Evolutionary conservation across 2,329 filamentous ascomycete genomes (phyloP), one percentile per base, ranked within the genome.

Genomic region (Ophiostoma sp.): DNA sequence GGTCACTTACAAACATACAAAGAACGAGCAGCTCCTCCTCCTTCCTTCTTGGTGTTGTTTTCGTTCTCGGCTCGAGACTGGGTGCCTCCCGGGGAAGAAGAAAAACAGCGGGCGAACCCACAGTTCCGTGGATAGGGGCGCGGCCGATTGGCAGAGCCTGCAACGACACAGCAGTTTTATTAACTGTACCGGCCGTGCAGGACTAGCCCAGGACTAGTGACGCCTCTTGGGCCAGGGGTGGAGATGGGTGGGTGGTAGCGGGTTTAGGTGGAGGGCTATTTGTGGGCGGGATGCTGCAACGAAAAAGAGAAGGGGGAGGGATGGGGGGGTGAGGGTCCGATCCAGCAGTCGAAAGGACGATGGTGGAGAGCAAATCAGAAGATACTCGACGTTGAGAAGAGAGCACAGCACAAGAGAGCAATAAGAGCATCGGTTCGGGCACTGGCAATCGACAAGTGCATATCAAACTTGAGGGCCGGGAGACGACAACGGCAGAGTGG

Each of bases 151-250:
- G 49, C 47, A 67, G 49, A 69, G 36, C 52, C 6, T 41, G 63
- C 49, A 60, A 47, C 9, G 49, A 49, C 55, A 58, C 58, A 65
- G 45, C 63, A 49, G 27, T 69, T 72, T 71, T 67, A 70, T 70
- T 72, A 70, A 18, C 66, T 67, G 70, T 66, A 65, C 64, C 69
- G 55, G 70, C 62, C 65, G 49, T 47, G 69, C 70, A 70, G 68
- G 41, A 70, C 66, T 72, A 72, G 65, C 67, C 63, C 52, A 27
- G 49, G 64, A 68, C 69, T 71, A 71, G 55, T 52, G 47, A 55
- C 47, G 66, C 55, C 55, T 67, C 44, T 66, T 65, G 47, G 64
- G 60, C 64, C 64, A 44, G 58, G 60, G 60, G 64, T 66, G 68
- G 66, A 65, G 68, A 16, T 18, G 47, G 47, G 47, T 16, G 47